Evolutionary conservation across 75 land plant species (phyloP), one percentile per base, ranked within the genome.

Genomic region (Sequoia sempervirens): DNA sequence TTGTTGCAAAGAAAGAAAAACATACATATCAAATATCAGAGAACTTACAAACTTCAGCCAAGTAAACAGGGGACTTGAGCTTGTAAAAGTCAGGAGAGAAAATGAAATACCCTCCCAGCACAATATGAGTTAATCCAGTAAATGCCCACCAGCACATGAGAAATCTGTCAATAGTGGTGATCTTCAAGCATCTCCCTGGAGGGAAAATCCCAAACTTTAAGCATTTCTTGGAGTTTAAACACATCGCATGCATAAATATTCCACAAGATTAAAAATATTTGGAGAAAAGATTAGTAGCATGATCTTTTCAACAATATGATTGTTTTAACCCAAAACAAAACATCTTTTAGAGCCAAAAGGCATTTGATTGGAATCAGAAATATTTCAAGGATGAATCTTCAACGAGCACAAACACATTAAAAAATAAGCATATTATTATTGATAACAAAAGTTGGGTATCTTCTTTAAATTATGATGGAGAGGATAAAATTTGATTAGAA

Each of bases 31-130:
- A 41, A 61, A 2, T 76, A 20, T 46, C 66, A 53, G 46, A 34
- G 34, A 86, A 92, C 98, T 92, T 91, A 96, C 98, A 96, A 79
- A 96, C 94, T 93, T 96, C 99, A 15, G 95, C 93, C 38, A 96
- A 82, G 86, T 83, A 93, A 86, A 28, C 74, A 1, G 89, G 88
- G 37, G 89, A 79, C 36, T 90, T 87, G 73, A 89, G 90, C 88
- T 90, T 96, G 89, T 89, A 96, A 83, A 96, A 96, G 64, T 95
- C 94, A 3, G 99, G 99, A 34, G 96, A 89, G 87, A 96, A 96
- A 64, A 83, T 96, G 86, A 95, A 95, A 84, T 93, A 96, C 32
- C 99, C 99, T 83, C 95, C 99, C 2, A 95, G 87, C 83, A 96
- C 84, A 28, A 93, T 85, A 85, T 96, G 99, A 17, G 92, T 95